These are phyloP conservation scores for Globisporangium orthogonon DNA, from an alignment of 352 stramenopile species.

Conservation along the genomic window DNA sequence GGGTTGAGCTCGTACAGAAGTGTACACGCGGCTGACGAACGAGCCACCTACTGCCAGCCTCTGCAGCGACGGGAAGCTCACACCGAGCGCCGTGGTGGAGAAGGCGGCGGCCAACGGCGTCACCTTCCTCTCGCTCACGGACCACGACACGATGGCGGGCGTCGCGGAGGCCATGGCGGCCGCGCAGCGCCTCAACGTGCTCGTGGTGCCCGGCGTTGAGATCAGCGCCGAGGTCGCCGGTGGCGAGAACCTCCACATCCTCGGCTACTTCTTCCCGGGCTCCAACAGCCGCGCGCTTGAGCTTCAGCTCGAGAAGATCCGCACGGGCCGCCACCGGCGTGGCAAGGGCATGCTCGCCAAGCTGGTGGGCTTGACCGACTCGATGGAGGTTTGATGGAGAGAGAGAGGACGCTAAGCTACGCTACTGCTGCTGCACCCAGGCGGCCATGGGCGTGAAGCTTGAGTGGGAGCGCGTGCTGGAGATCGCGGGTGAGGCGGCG, in stretches of 20 bases:
- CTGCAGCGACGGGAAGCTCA: constrained; percentile 79
- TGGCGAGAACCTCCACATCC: constrained; percentile 80
- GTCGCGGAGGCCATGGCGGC: constrained; percentile 65
- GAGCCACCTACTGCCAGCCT: too few relatives aligned
- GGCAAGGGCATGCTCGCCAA: constrained; percentile 82
- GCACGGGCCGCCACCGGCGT: constrained; percentile 66
- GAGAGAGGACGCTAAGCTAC: not conserved
- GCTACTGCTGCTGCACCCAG: constrained; percentile 14
- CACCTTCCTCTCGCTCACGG: constrained; percentile 76
- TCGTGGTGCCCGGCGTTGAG: constrained; percentile 78
- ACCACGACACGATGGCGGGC: constrained; percentile 84
- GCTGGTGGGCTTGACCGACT: constrained; percentile 36
- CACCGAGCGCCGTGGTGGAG: constrained; percentile 62
- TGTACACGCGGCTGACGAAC: too few relatives aligned
- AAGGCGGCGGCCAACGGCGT: constrained; percentile 77
- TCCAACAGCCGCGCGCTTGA: constrained; percentile 71
- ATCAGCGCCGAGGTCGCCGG: constrained; percentile 84
- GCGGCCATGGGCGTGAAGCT: constrained; percentile 78
- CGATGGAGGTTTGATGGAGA: too few relatives aligned
- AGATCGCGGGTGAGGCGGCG: constrained; percentile 80
- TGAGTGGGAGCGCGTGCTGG: constrained; percentile 70
- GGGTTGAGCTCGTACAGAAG: too few relatives aligned
- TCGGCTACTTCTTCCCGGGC: constrained; percentile 81
- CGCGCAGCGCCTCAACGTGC: constrained; percentile 52
- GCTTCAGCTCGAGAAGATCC: constrained; percentile 74